Evolutionary conservation across 2,329 filamentous ascomycete genomes (phyloP), one percentile per base, ranked within the genome.

Genomic region (Colletotrichum sojae): DNA sequence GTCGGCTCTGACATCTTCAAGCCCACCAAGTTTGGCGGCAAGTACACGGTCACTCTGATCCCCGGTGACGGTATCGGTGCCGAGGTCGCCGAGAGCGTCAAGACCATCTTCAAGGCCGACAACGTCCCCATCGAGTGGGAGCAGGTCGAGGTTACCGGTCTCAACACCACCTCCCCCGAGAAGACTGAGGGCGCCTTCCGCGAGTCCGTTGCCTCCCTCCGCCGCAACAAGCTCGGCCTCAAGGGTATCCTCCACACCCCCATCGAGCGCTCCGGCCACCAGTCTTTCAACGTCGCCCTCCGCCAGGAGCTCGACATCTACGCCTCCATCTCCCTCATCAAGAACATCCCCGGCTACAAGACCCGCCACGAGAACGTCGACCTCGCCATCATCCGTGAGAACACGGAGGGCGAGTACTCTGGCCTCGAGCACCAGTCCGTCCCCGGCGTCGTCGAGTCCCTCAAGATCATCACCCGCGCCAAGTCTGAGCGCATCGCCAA

Each of bases 291-390:
- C 88, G 96, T 99, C 76, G 96, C 96, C 77, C 91, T 99, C 82
- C 94, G 96, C 78, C 96, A 99, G 88, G 96, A 98, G 85, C 94
- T 99, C 81, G 96, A 99, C 85, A 98, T 99, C 84, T 99, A 98
- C 86, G 96, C 96, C 81, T 97, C 94, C 74, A 96, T 99, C 81
- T 94, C 94, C 78, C 89, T 98, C 75, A 95, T 99, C 89, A 98
- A 98, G 92, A 99, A 99, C 89, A 98, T 99, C 78, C 96, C 96
- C 77, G 96, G 96, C 78, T 98, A 98, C 88, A 85, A 96, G 85
- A 99, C 96, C 73, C 94, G 96, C 82, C 96, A 99, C 89, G 92
- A 97, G 84, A 90, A 96, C 83, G 94, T 99, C 82, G 96, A 99
- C 83, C 90, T 98, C 76, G 97, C 95, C 91, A 98, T 99, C 84